Conservation (phyloP, 495 filamentous ascomycete genomes). For the Penicillium salamii region DNA sequence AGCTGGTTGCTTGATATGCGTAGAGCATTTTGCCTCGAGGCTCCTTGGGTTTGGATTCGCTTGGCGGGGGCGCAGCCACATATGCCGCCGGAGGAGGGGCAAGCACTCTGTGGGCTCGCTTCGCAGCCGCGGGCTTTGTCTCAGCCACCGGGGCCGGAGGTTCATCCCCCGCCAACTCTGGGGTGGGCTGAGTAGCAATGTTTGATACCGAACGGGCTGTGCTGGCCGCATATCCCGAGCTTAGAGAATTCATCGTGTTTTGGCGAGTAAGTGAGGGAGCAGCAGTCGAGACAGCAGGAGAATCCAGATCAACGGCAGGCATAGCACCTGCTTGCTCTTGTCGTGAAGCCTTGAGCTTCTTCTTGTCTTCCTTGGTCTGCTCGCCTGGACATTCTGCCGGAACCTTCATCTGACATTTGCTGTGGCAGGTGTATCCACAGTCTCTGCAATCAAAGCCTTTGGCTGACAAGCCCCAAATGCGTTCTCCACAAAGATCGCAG, state of each 20-base stretch:
- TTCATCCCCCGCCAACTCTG: conserved; percentile 34
- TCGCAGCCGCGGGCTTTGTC: conserved; percentile 37
- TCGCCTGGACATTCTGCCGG: conserved; percentile 94
- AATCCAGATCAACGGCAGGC: conserved; percentile 35
- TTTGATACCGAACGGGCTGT: conserved; percentile 70
- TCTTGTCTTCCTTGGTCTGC: conserved; percentile 87
- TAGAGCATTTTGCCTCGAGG: conserved; percentile 87
- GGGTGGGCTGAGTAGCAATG: conserved; percentile 39
- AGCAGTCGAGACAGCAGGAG: conserved; percentile 36
- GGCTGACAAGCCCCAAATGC: conserved; percentile 93
- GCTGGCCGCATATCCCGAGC: conserved; percentile 82
- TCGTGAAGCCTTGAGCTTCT: conserved; percentile 79
- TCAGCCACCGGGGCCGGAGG: conserved; percentile 26
- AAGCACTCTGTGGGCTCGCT: conserved; percentile 66
- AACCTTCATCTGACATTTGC: conserved; percentile 98
- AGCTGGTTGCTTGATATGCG: conserved; percentile 70
- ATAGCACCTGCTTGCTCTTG: conserved; percentile 72
- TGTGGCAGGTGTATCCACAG: conserved; percentile 97
- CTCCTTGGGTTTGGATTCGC: conserved; percentile 45
- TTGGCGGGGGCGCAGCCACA: conserved; percentile 57
- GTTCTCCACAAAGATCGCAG: conserved; percentile 92
- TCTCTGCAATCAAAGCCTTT: conserved; percentile 95
- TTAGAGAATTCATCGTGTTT: conserved; percentile 91
- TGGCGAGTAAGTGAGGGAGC: conserved; percentile 64
- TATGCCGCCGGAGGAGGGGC: conserved; percentile 86